These are phyloP conservation scores for Ilex aquifolium DNA, from an alignment of 257 asterid genomes.

Conservation along the genomic window DNA sequence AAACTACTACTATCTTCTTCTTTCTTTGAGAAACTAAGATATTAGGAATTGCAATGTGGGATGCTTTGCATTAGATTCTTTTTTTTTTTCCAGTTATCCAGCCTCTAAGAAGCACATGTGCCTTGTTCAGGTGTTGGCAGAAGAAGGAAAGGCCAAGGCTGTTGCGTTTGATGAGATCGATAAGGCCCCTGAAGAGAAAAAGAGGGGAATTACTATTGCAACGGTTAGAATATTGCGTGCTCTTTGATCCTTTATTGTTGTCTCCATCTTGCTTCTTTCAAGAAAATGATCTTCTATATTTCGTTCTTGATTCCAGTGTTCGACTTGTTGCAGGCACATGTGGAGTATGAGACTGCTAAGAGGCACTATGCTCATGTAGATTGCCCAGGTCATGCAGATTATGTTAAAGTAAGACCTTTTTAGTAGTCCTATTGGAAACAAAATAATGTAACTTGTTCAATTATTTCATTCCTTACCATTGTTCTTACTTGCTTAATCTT, in stretches of 20 bases:
- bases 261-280: neutral
- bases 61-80: neutral
- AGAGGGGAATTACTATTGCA: constrained; percentile 94
- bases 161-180: constrained; percentile 94
- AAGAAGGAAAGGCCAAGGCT: constrained; percentile 88
- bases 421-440: neutral
- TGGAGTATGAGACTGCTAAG: constrained; percentile 85
- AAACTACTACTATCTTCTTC: neutral
- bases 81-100: neutral
- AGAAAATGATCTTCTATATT: neutral
- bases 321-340: constrained; percentile 72
- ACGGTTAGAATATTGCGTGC: constrained; percentile 42
- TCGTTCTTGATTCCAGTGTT: constrained; percentile 5
- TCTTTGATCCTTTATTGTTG: neutral
- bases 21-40: neutral
- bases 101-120: constrained; percentile 1
- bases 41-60: no score
- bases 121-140: constrained; percentile 62
- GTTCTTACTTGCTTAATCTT: no score
- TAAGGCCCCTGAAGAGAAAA: constrained; percentile 97
- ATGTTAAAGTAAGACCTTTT: constrained; percentile 61
- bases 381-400: constrained; percentile 98
- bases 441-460: neutral
- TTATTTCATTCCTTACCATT: no score
- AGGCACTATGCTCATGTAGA: constrained; percentile 97